Percentiles rank a stretch among this genome's conserved stretches.
These are phyloP conservation scores for Physcomitrium patens DNA, from an alignment of 225 moss, liverwort and hornwort genomes.

Conservation along the genomic window DNA sequence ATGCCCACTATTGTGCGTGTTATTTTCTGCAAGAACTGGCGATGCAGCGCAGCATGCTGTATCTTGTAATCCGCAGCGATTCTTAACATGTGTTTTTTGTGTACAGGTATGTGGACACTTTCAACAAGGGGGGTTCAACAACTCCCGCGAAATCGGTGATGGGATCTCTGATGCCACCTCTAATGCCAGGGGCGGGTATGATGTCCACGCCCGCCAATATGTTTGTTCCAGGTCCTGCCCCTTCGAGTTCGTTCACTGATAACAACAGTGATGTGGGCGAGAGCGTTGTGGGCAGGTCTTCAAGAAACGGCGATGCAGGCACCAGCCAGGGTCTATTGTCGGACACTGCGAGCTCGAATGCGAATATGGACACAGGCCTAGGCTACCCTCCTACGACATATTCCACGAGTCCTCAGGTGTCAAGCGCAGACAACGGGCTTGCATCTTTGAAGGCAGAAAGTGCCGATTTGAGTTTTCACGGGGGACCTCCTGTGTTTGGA, in stretches of 20 bases:
- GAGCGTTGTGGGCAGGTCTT: slow-evolving; percentile 42
- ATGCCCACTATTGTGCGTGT: neutral
- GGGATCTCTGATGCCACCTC: slow-evolving; percentile 64
- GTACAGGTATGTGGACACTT: slow-evolving; percentile 96
- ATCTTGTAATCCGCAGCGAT: neutral
- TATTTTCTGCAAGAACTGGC: neutral
- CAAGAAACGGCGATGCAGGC: slow-evolving; percentile 51
- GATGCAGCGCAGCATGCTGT: neutral
- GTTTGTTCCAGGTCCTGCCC: slow-evolving; percentile 76
- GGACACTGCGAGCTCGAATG: slow-evolving; percentile 51
- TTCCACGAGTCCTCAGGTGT: slow-evolving; percentile 34
- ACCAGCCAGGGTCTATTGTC: slow-evolving; percentile 32
- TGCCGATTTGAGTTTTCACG: slow-evolving; percentile 36
- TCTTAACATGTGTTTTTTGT: slow-evolving; percentile 8
- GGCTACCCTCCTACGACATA: slow-evolving; percentile 24
- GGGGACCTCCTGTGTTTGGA: slow-evolving; percentile 47
- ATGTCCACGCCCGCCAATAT: slow-evolving; percentile 61
- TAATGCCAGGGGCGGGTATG: slow-evolving; percentile 52
- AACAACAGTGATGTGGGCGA: slow-evolving; percentile 48
- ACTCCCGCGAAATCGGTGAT: slow-evolving; percentile 61
- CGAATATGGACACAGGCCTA: slow-evolving; percentile 35
- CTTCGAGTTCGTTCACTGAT: slow-evolving; percentile 44
- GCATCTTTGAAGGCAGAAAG: slow-evolving; percentile 44
- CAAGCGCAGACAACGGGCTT: slow-evolving; percentile 49
- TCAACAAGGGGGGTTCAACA: slow-evolving; percentile 77